phyloP scores from a whole-genome alignment of 2,329 filamentous ascomycete genomes.

The Hypoxylon sp. region DNA sequence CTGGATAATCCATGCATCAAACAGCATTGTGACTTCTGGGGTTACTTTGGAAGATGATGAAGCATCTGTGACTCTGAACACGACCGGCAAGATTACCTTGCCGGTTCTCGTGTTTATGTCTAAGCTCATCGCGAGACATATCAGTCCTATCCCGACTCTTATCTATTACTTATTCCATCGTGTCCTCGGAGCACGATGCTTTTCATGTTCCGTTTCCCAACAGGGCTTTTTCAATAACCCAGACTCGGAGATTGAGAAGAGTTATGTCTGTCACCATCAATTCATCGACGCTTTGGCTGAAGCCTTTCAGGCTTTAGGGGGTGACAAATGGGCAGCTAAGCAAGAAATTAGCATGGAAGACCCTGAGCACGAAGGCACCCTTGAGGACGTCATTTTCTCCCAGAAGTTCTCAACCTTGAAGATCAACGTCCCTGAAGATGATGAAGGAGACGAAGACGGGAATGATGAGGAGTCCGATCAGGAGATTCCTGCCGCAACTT shows the following conservation, averaged over 20 bases:
- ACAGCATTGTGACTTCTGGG: conserved; percentile 52
- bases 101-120: conserved; percentile 56
- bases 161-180: conserved; percentile 56
- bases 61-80: conserved; percentile 52
- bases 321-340: conserved; percentile 45
- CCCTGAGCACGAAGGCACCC: conserved; percentile 36
- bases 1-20: conserved; percentile 58
- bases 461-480: conserved; percentile 31
- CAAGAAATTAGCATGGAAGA: not conserved
- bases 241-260: conserved; percentile 55
- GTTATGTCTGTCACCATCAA: conserved; percentile 57
- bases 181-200: conserved; percentile 55
- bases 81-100: conserved; percentile 55
- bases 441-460: conserved; percentile 40
- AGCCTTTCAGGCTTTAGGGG: conserved; percentile 55
- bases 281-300: conserved; percentile 59
- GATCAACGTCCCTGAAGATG: conserved; percentile 37
- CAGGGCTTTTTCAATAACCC: conserved; percentile 50
- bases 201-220: conserved; percentile 51
- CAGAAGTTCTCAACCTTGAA: conserved; percentile 50
- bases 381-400: conserved; percentile 48
- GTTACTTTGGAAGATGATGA: conserved; percentile 32
- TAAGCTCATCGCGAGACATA: conserved; percentile 57
- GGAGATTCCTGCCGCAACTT: conserved; percentile 10
- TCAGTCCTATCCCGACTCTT: conserved; percentile 51